Evolutionary conservation across 2,329 filamentous ascomycete species (phyloP).

Genomic region (Ophiognomonia clavigignenti-juglandacearum): DNA sequence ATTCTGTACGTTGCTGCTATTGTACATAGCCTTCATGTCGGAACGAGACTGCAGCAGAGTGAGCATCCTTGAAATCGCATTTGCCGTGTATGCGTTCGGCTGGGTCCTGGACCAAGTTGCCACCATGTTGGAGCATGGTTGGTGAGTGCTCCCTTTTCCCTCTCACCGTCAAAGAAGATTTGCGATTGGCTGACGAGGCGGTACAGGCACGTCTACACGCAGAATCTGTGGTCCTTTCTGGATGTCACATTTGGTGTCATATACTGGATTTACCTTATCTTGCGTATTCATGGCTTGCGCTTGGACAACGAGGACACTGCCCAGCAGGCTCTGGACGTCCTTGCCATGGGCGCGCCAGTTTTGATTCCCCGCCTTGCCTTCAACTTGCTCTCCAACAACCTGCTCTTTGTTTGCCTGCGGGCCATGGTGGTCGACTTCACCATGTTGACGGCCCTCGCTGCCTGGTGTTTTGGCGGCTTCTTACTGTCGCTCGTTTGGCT

Average conservation of each 20-base stretch:
- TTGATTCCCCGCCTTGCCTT: constrained; percentile 76
- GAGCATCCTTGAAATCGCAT: constrained; percentile 57
- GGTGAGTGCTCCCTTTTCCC: constrained; percentile 30
- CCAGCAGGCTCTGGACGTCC: constrained; percentile 69
- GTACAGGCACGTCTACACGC: constrained; percentile 71
- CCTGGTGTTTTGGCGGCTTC: constrained; percentile 79
- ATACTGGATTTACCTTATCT: constrained; percentile 61
- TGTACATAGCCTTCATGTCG: constrained; percentile 72
- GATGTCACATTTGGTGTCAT: constrained; percentile 74
- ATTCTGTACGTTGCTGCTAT: constrained; percentile 61
- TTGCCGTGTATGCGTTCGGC: constrained; percentile 69
- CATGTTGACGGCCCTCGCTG: constrained; percentile 67
- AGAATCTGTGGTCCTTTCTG: constrained; percentile 85
- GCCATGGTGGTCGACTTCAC: constrained; percentile 86
- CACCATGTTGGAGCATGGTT: constrained; percentile 69
- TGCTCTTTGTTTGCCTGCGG: constrained; percentile 74
- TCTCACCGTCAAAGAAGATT: neutral
- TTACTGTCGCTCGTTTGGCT: constrained; percentile 77
- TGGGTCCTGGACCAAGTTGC: constrained; percentile 77
- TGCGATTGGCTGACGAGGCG: constrained; percentile 30
- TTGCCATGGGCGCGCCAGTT: constrained; percentile 75
- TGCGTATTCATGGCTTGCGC: constrained; percentile 62
- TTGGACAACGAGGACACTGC: constrained; percentile 41
- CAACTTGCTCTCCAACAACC: constrained; percentile 76
- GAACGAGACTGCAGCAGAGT: constrained; percentile 55